Base-by-base conservation (phyloP, 495 filamentous ascomycete genomes). In the Aspergillus ostianus region DNA sequence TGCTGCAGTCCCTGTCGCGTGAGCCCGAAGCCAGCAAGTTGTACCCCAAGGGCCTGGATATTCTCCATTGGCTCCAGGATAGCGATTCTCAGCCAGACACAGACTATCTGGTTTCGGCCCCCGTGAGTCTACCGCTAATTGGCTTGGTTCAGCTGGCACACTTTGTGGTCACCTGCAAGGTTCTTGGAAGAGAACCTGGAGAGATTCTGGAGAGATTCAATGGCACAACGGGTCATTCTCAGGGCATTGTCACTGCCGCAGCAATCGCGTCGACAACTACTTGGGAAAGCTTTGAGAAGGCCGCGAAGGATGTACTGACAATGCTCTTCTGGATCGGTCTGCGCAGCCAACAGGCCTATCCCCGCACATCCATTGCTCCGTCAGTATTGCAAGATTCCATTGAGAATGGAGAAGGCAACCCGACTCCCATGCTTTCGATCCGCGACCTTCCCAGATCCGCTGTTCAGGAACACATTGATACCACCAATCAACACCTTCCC, bases 281-380 rank as follows among this genome's bases (percentile, higher is more conserved):
- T 48, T 98, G 95, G 95, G 90, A 95, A 59, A 89, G 88, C 2
- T 98, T 95, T 66, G 84, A 90, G 44, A 84, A 89, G 65, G 82
- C 87, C 32, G 81, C 91, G 36, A 88, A 82, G 53, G 83, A 89
- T 67, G 89, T 93, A 2, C 77, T 99, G 57, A 95, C 88, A 7
- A 89, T 95, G 59, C 88, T 99, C n/a, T 99, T 99, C 80, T 99
- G 94, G 95, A 98, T 99, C 63, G 95, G 95, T 62, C 85, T 93
- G n/a, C 90, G 95, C 63, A 97, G 93, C 71, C 95, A 99, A 70
- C 95, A 99, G 71, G 92, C 92, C 1, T 99, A 96, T 67, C 95
- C 95, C 49, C 86, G 87, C 53, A 98, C 95, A 2, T 97, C 95
- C 1, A 80, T 99, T 55, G 88, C 92, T n/a, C 95, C 95, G 0